Conservation (phyloP, 208 protist species). For the Trichomonas vaginalis region DNA sequence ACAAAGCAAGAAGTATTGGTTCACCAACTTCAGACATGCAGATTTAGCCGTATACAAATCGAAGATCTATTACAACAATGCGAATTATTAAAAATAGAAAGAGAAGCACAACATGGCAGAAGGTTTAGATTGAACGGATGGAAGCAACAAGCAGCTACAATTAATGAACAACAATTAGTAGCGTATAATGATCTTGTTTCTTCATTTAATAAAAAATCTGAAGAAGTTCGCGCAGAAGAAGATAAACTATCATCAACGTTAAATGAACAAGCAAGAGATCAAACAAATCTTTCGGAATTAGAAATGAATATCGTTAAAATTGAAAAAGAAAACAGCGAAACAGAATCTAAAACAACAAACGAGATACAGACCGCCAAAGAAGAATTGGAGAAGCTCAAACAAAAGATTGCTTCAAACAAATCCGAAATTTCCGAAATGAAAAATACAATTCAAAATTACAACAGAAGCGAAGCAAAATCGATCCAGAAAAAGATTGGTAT, state of each 20-base stretch:
- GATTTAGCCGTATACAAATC: not conserved
- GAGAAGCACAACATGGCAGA: not conserved
- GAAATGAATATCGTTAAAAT: not conserved
- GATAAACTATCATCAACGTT: not conserved
- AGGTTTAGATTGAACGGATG: not conserved
- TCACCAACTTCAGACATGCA: not conserved
- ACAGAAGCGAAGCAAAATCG: not conserved
- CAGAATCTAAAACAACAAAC: not conserved
- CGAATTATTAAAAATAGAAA: not conserved
- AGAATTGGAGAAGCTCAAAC: not conserved
- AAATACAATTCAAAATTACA: not conserved
- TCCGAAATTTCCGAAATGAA: not conserved
- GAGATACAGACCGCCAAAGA: not conserved
- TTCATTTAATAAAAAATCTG: not conserved
- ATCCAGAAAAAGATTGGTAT: not conserved
- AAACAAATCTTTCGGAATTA: not conserved
- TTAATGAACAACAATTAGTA: not conserved
- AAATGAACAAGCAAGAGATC: not conserved
- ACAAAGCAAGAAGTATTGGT: not conserved
- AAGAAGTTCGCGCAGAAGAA: not conserved
- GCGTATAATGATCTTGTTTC: not conserved
- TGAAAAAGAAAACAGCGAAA: not conserved
- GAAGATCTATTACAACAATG: not conserved
- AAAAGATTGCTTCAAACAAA: not conserved
- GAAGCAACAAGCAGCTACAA: not conserved